Evolutionary conservation across 768 basidiomycete species (phyloP), one percentile per base, ranked within the genome.

Genomic region (Coprinopsis cinerea): DNA sequence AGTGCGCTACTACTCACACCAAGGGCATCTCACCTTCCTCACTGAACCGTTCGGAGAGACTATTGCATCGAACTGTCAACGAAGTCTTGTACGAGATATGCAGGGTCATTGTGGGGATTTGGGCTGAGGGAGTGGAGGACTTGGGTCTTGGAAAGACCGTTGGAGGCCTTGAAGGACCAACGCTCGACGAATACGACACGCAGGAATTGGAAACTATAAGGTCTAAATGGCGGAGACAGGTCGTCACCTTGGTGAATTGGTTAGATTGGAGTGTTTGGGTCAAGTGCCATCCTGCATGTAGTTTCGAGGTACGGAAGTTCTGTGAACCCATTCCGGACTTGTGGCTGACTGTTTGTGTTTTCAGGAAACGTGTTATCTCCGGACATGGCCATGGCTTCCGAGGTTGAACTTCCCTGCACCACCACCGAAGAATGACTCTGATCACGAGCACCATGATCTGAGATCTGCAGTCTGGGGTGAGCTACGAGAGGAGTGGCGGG

Each of bases 211-310:
- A 62, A 9, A 34, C 55, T 4, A 26, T 64, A 62, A 30, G 62
- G 56, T 4, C 37, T 78, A 4, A 75, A 77, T 60, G 78, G 69
- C 2, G 74, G 71, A 53, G 65, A 75, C 37, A 70, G 2, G 45
- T 76, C 15, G 53, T 61, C 4, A 54, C 43, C 2, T 54, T 80
- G 18, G 74, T 79, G 70, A 40, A 36, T 0, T 79, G 78, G 78
- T 59, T 80, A 0, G 78, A 74, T 52, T 81, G 78, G 78, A 68
- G 61, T 35, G 58, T 67, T 6, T 80, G 78, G 77, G 54, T 70
- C 2, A 73, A 62, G 36, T 79, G 78, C 42, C 59, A 57, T 2
- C 76, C 77, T 20, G 66, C 57, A 1, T 81, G 79, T 60, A 57
- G 55, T 7, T 59, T 61, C 24, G 71, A 77, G 64, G 77, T 78